Evolutionary conservation across 208 protist species (phyloP), one percentile per base, ranked within the genome.

Genomic region (Trypanosoma conorhini): DNA sequence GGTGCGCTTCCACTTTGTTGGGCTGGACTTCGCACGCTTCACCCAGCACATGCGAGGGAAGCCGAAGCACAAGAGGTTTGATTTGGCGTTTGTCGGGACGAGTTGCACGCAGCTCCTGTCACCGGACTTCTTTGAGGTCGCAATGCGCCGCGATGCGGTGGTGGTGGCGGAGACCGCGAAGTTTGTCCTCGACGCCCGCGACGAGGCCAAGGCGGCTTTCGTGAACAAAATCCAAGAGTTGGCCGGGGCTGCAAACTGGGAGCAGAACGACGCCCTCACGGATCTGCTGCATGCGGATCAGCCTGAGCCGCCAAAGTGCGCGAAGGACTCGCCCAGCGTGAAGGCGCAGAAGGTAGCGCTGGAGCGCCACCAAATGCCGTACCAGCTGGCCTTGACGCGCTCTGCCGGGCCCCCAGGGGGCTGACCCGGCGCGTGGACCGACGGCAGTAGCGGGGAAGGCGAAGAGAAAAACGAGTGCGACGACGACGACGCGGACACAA

Each of bases 151-250:
- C 30, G 59, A 86, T 31, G 88, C 79, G 0, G 77, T 93, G 0
- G 88, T 96, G 51, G 80, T 95, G 31, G 85, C 85, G 8, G 90
- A 97, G 67, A 97, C 93, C n/a, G 88, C 86, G 17, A 97, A 97
- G 78, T 97, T 97, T 77, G 82, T 95, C 55, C 70, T 97, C 50
- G 87, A 95, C 67, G 85, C 85, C 3, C 72, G 85, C 59, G 88
- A 94, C n/a, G 82, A 76, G 31, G 79, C 84, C 13, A 96, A 96
- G 78, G 72, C 76, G 55, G 81, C 77, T 28, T 97, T 88, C 70
- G 75, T 85, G 31, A 61, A 78, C 40, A 92, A 93, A 62, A 78
- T 97, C 51, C 48, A 72, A 15, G 67, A 79, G n/a, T 44, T 90
- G 26, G 90, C 83, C 13, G 40, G 51, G 17, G 74, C 55, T 10